These are phyloP conservation scores for Starmerella stigmatis DNA, from an alignment of 805 yeast species.

Conservation along the genomic window DNA sequence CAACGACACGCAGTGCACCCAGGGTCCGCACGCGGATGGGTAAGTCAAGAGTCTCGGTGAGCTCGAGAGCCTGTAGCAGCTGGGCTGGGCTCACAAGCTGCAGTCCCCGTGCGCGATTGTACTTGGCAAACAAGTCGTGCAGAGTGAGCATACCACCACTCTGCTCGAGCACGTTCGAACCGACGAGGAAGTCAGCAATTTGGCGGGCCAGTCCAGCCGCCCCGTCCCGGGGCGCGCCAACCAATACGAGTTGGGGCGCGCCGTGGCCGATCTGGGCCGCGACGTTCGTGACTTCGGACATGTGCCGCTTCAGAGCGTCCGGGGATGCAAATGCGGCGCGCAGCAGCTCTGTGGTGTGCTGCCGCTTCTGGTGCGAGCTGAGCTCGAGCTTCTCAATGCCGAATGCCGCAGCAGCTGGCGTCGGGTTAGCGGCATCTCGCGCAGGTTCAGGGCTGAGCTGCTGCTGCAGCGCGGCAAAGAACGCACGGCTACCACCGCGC, in stretches of 20 bases:
- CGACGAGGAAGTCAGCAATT: constrained; percentile 56
- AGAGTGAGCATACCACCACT: constrained; percentile 53
- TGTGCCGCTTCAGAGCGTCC: not conserved
- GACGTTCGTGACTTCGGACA: not conserved
- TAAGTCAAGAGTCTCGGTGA: constrained; percentile 46
- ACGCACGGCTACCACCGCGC: constrained; percentile 50
- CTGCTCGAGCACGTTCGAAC: constrained; percentile 37
- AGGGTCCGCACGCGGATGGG: constrained; percentile 42
- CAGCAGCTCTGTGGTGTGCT: not conserved
- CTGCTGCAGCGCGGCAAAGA: constrained; percentile 35
- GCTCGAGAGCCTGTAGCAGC: constrained; percentile 48
- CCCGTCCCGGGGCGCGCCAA: constrained; percentile 29
- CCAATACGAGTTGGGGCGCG: constrained; percentile 25
- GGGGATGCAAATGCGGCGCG: not conserved
- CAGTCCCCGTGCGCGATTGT: constrained; percentile 54
- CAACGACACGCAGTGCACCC: constrained; percentile 33
- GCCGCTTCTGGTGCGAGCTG: not conserved
- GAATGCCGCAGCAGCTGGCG: not conserved
- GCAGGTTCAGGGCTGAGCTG: not conserved
- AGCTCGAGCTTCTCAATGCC: constrained; percentile 37
- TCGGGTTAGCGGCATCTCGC: not conserved
- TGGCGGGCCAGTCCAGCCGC: constrained; percentile 63
- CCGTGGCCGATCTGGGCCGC: not conserved
- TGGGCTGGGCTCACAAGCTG: constrained; percentile 64
- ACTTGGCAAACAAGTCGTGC: constrained; percentile 52